Percentiles rank a stretch among this genome's conserved stretches.
Evolutionary conservation across 305 asterid species (phyloP).

Genomic region (Fraxinus sp.): DNA sequence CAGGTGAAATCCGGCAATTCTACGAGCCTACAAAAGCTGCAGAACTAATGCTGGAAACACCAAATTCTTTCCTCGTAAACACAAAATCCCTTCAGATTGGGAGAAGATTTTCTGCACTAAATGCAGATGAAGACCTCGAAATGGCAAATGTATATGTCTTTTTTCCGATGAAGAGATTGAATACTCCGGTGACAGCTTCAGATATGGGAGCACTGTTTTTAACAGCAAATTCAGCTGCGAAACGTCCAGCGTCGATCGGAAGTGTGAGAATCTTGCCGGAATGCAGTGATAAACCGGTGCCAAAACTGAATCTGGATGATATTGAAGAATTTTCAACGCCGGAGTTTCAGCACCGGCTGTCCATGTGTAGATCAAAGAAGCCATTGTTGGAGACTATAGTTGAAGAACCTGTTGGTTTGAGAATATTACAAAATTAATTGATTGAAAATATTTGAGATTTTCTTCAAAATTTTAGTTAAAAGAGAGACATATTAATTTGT

Average conservation of each 20-base stretch:
- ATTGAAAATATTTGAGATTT: not conserved
- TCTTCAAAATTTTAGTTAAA: not conserved
- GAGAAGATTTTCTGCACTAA: conserved; percentile 53
- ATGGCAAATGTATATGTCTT: conserved; percentile 52
- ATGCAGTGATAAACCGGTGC: conserved; percentile 23
- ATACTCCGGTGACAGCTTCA: conserved; percentile 53
- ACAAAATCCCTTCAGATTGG: conserved; percentile 62
- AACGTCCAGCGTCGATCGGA: conserved; percentile 30
- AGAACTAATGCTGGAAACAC: conserved; percentile 57
- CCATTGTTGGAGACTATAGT: conserved; percentile 65
- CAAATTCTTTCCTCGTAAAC: conserved; percentile 49
- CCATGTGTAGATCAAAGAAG: conserved; percentile 57
- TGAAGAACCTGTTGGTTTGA: conserved; percentile 42
- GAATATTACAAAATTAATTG: not conserved
- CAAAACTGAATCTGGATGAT: conserved; percentile 51
- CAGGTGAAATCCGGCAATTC: conserved; percentile 49
- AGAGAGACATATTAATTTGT: not conserved
- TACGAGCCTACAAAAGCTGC: conserved; percentile 51
- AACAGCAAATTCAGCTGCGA: conserved; percentile 48
- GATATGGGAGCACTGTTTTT: conserved; percentile 56
- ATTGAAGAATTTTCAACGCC: conserved; percentile 43
- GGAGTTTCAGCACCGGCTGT: conserved; percentile 47
- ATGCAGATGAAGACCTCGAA: conserved; percentile 76
- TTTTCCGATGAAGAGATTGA: conserved; percentile 71
- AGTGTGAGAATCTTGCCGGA: conserved; percentile 58